phyloP scores from a whole-genome alignment of 2,329 filamentous ascomycete species.

The Venturia carpophila region DNA sequence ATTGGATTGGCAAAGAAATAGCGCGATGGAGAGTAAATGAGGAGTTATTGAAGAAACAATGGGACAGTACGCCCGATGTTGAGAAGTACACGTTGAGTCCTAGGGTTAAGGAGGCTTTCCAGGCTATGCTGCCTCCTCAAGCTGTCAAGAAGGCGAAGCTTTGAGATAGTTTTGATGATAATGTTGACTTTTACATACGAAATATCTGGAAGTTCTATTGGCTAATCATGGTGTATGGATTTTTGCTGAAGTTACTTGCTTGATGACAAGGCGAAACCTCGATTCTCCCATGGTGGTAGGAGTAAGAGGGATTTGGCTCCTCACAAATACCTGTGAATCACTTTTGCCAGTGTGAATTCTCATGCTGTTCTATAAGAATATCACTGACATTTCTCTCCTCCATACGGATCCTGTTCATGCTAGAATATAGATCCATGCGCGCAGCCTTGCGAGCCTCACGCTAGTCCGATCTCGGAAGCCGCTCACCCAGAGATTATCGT shows the following conservation, averaged over 20 bases:
- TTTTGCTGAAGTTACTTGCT: too few species aligned
- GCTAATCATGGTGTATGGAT: too few species aligned
- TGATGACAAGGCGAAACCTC: too few species aligned
- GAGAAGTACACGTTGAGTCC: conserved; percentile 25
- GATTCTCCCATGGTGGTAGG: too few species aligned
- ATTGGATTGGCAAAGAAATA: conserved; percentile 35
- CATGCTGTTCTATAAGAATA: too few species aligned
- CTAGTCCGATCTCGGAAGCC: not conserved
- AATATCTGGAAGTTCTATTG: too few species aligned
- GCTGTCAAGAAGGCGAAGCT: not conserved
- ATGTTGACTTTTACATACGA: too few species aligned
- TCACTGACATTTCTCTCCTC: too few species aligned
- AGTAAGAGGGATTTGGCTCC: too few species aligned
- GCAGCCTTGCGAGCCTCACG: conserved; percentile 9
- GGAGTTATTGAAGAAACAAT: conserved; percentile 24
- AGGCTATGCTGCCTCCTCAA: not conserved
- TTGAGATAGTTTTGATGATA: not conserved
- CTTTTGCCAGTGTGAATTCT: too few species aligned
- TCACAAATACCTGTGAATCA: too few species aligned
- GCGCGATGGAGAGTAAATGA: conserved; percentile 29
- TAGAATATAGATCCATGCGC: not conserved
- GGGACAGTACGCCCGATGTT: conserved; percentile 24
- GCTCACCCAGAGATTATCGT: conserved; percentile 7
- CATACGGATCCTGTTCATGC: not conserved
- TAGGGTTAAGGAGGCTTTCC: not conserved